Conservation (phyloP, 2,329 filamentous ascomycete genomes). For the Paraphaeosphaeria minitans region DNA sequence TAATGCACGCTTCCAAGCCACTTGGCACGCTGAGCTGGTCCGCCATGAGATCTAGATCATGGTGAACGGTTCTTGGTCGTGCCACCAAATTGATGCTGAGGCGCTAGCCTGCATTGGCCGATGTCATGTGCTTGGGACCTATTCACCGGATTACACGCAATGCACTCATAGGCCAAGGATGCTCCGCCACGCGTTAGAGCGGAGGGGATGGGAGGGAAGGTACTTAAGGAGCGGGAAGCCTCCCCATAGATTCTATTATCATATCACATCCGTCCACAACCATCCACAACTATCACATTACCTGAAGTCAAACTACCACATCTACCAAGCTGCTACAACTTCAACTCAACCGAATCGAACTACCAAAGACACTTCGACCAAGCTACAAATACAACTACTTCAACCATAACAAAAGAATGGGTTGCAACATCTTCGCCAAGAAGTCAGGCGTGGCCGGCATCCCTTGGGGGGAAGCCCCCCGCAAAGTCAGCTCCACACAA, state of each 20-base stretch:
- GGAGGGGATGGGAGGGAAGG: background rate
- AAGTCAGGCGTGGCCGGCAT: constrained; percentile 9
- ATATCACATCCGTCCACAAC: background rate
- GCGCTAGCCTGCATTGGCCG: constrained; percentile 9
- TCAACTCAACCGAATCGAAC: background rate
- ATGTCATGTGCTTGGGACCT: constrained; percentile 12
- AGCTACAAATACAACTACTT: background rate
- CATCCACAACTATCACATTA: background rate
- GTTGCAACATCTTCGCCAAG: constrained; percentile 15
- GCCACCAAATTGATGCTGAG: background rate
- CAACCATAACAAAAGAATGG: background rate
- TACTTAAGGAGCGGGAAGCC: background rate
- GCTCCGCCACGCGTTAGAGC: background rate
- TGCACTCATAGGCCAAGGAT: background rate
- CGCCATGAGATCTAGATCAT: background rate
- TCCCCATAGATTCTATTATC: background rate
- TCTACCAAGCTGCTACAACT: background rate
- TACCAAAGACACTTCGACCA: background rate
- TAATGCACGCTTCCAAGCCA: background rate
- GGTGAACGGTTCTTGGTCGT: background rate
- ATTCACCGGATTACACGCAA: background rate
- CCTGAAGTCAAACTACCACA: background rate
- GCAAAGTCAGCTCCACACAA: constrained; percentile 9
- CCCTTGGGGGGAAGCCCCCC: constrained; percentile 6
- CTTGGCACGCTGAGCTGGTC: background rate